phyloP scores from a whole-genome alignment of 2,329 filamentous ascomycete species.

The Penicillium sp. region DNA sequence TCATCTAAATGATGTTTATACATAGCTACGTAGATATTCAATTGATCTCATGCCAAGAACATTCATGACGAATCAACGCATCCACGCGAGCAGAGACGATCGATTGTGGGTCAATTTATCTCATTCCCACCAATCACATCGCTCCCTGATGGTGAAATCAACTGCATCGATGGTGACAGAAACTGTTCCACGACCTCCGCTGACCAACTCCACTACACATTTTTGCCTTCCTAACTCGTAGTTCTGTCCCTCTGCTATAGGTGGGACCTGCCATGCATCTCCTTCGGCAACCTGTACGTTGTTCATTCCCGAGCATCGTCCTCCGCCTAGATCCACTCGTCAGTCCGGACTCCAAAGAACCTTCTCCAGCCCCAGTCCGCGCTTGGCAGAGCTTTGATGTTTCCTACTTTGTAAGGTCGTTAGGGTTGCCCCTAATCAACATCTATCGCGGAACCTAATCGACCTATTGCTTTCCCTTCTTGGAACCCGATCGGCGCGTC shows the following conservation, averaged over 20 bases:
- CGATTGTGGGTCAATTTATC: neutral
- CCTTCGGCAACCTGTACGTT: neutral
- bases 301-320: neutral
- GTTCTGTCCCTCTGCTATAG: too few species aligned
- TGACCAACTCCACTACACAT: too few species aligned
- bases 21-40: neutral
- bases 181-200: neutral
- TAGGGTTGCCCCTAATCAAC: neutral
- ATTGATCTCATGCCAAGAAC: constrained; percentile 3
- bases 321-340: neutral
- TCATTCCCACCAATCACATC: constrained; percentile 23
- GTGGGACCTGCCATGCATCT: neutral
- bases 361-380: neutral
- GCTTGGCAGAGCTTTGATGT: neutral
- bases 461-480: neutral
- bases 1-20: neutral
- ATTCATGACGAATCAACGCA: constrained; percentile 14
- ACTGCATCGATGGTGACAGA: constrained; percentile 29
- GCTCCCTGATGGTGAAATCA: constrained; percentile 31
- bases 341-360: neutral
- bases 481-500: neutral
- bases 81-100: constrained; percentile 13
- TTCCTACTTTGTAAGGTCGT: neutral
- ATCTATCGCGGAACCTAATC: neutral
- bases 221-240: too few species aligned